A percentile compares a stretch with the other conserved stretches of the same genome.
phyloP scores from a whole-genome alignment of 768 basidiomycete genomes.

The Arthromyces matolae region DNA sequence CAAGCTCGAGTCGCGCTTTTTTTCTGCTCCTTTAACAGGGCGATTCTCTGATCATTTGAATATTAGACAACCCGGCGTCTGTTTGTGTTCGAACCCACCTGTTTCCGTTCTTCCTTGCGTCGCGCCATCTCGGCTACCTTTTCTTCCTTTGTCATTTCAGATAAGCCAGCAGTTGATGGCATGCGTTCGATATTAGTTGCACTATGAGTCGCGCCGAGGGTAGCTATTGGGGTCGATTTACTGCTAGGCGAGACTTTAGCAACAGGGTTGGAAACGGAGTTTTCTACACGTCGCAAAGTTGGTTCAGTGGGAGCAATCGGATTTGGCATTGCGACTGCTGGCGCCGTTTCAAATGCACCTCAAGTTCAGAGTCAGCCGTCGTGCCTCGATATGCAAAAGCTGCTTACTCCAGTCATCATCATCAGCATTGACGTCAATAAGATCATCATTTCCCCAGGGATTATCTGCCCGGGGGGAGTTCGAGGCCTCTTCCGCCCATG shows the following conservation, averaged over 20 bases:
- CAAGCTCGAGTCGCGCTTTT: slow-evolving; percentile 40
- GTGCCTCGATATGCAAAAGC: slow-evolving; percentile 12
- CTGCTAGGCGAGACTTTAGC: slow-evolving; percentile 2
- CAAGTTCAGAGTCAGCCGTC: slow-evolving; percentile 1
- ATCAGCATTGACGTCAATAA: slow-evolving; percentile 93
- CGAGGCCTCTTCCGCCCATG: slow-evolving; percentile 54
- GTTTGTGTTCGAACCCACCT: slow-evolving; percentile 58
- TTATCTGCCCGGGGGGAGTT: slow-evolving; percentile 39
- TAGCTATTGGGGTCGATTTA: slow-evolving; percentile 20
- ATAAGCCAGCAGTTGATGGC: slow-evolving; percentile 27
- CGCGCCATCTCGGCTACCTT: slow-evolving; percentile 91
- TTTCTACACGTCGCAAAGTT: background rate
- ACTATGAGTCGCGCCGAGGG: slow-evolving; percentile 16
- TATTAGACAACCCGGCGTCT: background rate
- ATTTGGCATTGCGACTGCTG: slow-evolving; percentile 20
- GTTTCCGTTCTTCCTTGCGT: slow-evolving; percentile 88
- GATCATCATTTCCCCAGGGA: slow-evolving; percentile 72
- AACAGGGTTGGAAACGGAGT: background rate
- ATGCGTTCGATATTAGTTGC: slow-evolving; percentile 23
- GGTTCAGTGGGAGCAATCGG: background rate
- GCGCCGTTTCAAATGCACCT: slow-evolving; percentile 76
- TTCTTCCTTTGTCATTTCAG: slow-evolving; percentile 79
- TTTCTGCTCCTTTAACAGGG: slow-evolving; percentile 79
- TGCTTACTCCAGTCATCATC: slow-evolving; percentile 91
- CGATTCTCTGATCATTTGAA: slow-evolving; percentile 55